Evolutionary conservation across 345 rosid genomes (phyloP), one percentile per base, ranked within the genome.

Genomic region (Aquilaria sinensis): DNA sequence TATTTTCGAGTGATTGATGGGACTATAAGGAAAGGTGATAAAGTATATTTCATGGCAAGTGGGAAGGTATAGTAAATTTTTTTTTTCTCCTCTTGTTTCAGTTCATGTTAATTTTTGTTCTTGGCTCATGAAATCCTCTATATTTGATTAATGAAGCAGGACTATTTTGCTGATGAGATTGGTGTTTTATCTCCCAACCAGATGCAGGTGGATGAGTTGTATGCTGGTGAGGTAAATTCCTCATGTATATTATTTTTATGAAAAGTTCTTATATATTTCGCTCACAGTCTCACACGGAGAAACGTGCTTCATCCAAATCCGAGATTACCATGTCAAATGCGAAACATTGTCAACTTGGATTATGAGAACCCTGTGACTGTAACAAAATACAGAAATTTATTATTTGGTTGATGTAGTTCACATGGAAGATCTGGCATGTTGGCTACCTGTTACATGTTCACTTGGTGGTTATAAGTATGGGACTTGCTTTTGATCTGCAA

Each of bases 1-100:
- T 94, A 94, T 78, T 90, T 90, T 69, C 92, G 99, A 76, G 90
- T 90, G 43, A 75, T 88, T 67, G 99, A 94, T 86, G 99, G 99
- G 64, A 85, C 74, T 53, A 75, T 94, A 68, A 90, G 81, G 85
- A 94, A 88, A 78, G 99, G 99, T 12, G 99, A 94, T 78, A 81
- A 85, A 71, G 82, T 94, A 70, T 70, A 67, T 75, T 94, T 94
- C 71, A 90, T 94, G 99, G 99, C 97, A 55, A 94, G 97, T 76
- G 60, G 52, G 70, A 94, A 90, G 98, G 98, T 93, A 63, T 65
- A 47, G 45, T 59, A 23, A 16, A 62, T 37, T 34, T 48, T 16
- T 37, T 12, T 9, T 50, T 47, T 43, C 50, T 49, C 33, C 50
- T 12, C 23, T 50, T 57, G 33, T 46, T 45, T 15, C 2, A 5